These are phyloP conservation scores for Termitomyces sp. DNA, from an alignment of 768 basidiomycete species.

Conservation along the genomic window DNA sequence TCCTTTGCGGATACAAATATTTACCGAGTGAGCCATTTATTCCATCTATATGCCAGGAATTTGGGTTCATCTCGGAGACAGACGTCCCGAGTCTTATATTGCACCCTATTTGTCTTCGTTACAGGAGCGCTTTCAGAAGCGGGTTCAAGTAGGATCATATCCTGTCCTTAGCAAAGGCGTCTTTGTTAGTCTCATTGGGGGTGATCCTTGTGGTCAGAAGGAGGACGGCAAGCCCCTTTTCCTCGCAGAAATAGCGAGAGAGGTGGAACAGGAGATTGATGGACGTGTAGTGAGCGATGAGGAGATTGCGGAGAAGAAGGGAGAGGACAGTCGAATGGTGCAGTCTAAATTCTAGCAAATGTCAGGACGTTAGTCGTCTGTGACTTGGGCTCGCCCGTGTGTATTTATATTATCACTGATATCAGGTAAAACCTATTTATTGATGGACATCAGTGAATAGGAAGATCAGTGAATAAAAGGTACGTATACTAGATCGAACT, in stretches of 20 bases:
- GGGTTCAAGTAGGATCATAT: slow-evolving; percentile 84
- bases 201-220: slow-evolving; percentile 33
- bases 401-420: background rate
- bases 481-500: no score
- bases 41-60: slow-evolving; percentile 1
- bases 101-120: slow-evolving; percentile 83
- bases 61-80: slow-evolving; percentile 12
- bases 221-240: slow-evolving; percentile 44
- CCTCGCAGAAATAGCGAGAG: slow-evolving; percentile 53
- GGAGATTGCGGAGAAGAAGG: slow-evolving; percentile 54
- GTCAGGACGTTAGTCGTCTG: background rate
- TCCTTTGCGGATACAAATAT: slow-evolving; percentile 78
- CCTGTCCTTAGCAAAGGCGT: slow-evolving; percentile 62
- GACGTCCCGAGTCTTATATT: slow-evolving; percentile 75
- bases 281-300: slow-evolving; percentile 64
- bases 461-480: no score
- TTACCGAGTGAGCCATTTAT: slow-evolving; percentile 57
- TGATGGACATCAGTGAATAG: background rate
- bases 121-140: slow-evolving; percentile 65
- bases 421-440: background rate
- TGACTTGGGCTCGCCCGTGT: background rate
- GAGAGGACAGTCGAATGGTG: slow-evolving; percentile 7
- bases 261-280: slow-evolving; percentile 56
- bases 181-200: slow-evolving; percentile 69
- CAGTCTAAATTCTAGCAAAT: slow-evolving; percentile 2